Conservation (phyloP, 768 basidiomycete genomes). For the Boletus barrowsii region DNA sequence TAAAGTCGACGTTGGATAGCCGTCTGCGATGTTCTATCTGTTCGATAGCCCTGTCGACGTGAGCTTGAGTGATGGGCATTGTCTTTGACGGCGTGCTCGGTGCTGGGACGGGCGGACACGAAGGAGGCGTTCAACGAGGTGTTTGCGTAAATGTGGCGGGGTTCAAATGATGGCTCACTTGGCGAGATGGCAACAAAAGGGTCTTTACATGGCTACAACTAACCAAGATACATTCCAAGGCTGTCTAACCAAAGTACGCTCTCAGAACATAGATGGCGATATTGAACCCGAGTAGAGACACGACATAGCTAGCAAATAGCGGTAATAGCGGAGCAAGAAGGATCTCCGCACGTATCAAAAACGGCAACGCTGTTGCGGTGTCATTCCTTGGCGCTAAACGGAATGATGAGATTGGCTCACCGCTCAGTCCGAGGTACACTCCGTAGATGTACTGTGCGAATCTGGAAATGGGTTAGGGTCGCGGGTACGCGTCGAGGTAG, state of each 20-base stretch:
- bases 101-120: constrained; percentile 2
- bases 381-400: neutral
- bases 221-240: neutral
- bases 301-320: constrained; percentile 79
- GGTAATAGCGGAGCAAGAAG: constrained; percentile 89
- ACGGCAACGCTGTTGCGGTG: constrained; percentile 71
- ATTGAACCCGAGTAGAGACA: constrained; percentile 89
- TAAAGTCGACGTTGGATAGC: constrained; percentile 77
- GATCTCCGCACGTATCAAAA: constrained; percentile 85
- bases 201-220: constrained; percentile 10
- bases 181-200: constrained; percentile 3
- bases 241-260: constrained; percentile 64
- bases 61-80: constrained; percentile 36
- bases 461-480: constrained; percentile 36
- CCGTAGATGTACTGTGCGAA: constrained; percentile 92
- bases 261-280: constrained; percentile 78
- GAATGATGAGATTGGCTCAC: constrained; percentile 37
- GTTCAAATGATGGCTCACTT: constrained; percentile 23
- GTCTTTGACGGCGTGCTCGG: constrained; percentile 11
- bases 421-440: constrained; percentile 81
- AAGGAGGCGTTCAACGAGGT: neutral
- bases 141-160: constrained; percentile 23
- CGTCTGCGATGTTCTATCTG: constrained; percentile 42
- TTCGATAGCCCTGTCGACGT: constrained; percentile 34
- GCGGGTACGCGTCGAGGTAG: neutral